These are phyloP conservation scores for Eimeria praecox DNA, from an alignment of 169 alveolate genomes.

Conservation along the genomic window DNA sequence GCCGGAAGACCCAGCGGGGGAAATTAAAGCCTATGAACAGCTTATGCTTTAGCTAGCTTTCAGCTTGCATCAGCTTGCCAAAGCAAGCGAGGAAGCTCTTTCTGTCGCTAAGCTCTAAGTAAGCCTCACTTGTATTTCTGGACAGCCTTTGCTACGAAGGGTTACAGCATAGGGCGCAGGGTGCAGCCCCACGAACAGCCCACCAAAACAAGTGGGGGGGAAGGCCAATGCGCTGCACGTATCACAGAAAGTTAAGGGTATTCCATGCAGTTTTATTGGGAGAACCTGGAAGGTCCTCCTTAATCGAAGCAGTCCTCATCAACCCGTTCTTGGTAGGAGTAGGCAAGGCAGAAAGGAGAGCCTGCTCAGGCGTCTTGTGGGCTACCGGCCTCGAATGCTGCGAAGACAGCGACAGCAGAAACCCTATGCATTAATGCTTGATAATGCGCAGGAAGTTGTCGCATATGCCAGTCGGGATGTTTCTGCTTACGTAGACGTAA, in stretches of 20 bases:
- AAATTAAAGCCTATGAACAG: not conserved
- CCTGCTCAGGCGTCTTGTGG: not conserved
- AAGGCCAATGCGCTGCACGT: not conserved
- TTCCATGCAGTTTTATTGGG: not conserved
- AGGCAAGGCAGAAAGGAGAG: not conserved
- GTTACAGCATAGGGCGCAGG: not conserved
- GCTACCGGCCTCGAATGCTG: not conserved
- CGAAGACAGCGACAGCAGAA: not conserved
- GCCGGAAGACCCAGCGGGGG: not conserved
- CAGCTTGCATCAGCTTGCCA: too few species aligned
- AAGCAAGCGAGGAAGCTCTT: not conserved
- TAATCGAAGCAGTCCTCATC: not conserved
- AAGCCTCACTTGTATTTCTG: not conserved
- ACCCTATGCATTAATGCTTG: not conserved
- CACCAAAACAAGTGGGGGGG: not conserved
- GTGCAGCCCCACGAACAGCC: not conserved
- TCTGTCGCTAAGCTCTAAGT: not conserved
- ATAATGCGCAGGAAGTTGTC: not conserved
- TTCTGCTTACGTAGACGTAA: slow-evolving; percentile 46
- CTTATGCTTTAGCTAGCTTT: too few species aligned
- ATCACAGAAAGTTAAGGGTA: not conserved
- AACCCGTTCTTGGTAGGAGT: not conserved
- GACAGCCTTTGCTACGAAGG: not conserved
- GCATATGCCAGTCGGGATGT: not conserved
- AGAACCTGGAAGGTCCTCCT: not conserved